Percentiles rank a stretch among this genome's conserved stretches.
Conservation (phyloP, 2,329 filamentous ascomycete genomes). For the Scedosporium apiospermum region DNA sequence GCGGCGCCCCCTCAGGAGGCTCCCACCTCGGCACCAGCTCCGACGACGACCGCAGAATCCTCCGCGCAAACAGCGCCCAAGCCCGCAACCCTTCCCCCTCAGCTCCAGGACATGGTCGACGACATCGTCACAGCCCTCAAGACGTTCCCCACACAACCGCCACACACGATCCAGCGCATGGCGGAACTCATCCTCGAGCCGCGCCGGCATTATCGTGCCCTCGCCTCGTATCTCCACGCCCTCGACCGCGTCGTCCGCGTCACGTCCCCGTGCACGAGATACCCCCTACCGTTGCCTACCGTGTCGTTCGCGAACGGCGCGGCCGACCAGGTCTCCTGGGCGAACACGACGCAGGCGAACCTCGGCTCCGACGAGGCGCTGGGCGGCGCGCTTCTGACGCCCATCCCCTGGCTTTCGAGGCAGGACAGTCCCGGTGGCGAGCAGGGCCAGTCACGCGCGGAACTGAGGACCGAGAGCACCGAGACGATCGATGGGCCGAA, state of each 20-base stretch:
- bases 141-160: conserved; percentile 66
- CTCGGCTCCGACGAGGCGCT: conserved; percentile 81
- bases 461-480: conserved; percentile 63
- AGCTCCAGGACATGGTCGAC: conserved; percentile 51
- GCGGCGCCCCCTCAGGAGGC: conserved; percentile 20
- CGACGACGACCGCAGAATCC: conserved; percentile 24
- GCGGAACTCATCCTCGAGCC: conserved; percentile 77
- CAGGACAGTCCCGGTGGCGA: conserved; percentile 21
- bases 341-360: conserved; percentile 33
- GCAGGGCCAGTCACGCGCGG: conserved; percentile 36
- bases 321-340: conserved; percentile 38
- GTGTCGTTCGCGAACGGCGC: conserved; percentile 55
- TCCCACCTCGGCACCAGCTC: conserved; percentile 23
- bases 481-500: conserved; percentile 76
- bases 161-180: conserved; percentile 87
- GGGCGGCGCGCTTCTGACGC: conserved; percentile 83
- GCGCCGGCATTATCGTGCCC: conserved; percentile 66
- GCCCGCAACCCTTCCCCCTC: conserved; percentile 48
- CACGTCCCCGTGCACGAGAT: conserved; percentile 69
- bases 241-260: conserved; percentile 86
- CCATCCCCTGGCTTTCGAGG: conserved; percentile 77
- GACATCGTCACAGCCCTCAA: conserved; percentile 54
- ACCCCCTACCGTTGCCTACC: conserved; percentile 64
- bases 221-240: conserved; percentile 81
- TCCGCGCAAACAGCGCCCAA: conserved; percentile 22